Evolutionary conservation across 306 rosid species (phyloP), one percentile per base, ranked within the genome.

Genomic region (Citrullus colocynthis): DNA sequence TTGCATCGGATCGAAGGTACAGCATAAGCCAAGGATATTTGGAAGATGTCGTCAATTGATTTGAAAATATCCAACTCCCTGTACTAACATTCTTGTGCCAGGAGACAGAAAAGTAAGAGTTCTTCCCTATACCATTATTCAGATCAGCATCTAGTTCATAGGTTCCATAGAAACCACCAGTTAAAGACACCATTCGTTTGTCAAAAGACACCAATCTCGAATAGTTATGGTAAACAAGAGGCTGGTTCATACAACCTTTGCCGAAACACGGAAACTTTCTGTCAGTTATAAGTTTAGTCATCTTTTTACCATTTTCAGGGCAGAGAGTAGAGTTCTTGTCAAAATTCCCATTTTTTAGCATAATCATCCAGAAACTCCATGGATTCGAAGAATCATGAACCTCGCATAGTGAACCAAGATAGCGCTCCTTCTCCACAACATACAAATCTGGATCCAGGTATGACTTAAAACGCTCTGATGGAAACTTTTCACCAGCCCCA

Each of bases 181-280:
- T 74, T 54, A 88, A 74, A 1, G 82, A 81, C 30, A 21, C n/a
- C 44, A 2, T 17, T 42, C 56, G 48, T 55, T 78, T 74, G 30
- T 36, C 78, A 5, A 30, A 13, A 48, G 70, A 80, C 24, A 44
- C 84, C 72, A 84, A 55, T 55, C 80, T 86, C 9, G 92, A 73
- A 74, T 81, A 81, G 66, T 86, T 81, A 44, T 85, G 90, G 83
- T 75, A 88, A 11, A 88, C 79, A 20, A 84, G 88, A 18, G 92
- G 92, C 65, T 83, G 90, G 67, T 88, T 88, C 92, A 88, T 88
- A 83, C 92, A 88, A 61, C 92, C 92, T n/a, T 78, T n/a, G 2
- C 86, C 87, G 7, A 86, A 88, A 60, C 92, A 88, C 1, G 90
- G 92, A 78, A 88, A 88, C 34, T 64, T 85, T 20, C 88, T 75